phyloP scores from a whole-genome alignment of 176 grass and related monocot genomes.

The Bothriochloa decipiens region DNA sequence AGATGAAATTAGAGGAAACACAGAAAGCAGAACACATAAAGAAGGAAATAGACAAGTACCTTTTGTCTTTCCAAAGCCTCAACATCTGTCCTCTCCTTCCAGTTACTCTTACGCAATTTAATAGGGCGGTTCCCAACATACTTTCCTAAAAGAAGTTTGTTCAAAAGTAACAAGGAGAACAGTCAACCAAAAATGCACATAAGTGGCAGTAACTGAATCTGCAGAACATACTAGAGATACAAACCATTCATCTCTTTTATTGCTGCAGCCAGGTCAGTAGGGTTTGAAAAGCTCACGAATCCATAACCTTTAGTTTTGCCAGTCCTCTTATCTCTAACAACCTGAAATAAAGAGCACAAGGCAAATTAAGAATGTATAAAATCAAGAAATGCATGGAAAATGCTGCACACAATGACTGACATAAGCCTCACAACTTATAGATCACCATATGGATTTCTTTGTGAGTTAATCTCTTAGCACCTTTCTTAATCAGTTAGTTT shows the following conservation, averaged over 20 bases:
- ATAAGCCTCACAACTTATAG: background rate
- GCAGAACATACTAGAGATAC: constrained; percentile 29
- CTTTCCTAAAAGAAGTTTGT: constrained; percentile 64
- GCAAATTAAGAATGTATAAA: constrained; percentile 22
- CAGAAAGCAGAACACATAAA: background rate
- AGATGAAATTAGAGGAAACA: constrained; percentile 5
- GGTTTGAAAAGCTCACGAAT: constrained; percentile 97
- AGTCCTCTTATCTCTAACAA: constrained; percentile 93
- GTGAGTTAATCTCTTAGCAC: background rate
- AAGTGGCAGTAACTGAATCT: constrained; percentile 9
- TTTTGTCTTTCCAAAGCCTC: constrained; percentile 91
- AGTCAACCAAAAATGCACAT: constrained; percentile 18
- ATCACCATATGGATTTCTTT: background rate
- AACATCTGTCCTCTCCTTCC: constrained; percentile 96
- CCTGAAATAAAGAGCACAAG: constrained; percentile 55
- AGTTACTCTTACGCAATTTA: constrained; percentile 97
- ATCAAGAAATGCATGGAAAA: constrained; percentile 28
- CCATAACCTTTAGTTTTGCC: constrained; percentile 99
- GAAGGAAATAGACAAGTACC: constrained; percentile 44
- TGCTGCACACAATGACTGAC: constrained; percentile 13
- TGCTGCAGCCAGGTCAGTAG: constrained; percentile 89
- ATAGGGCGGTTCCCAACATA: constrained; percentile 98
- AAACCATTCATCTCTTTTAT: constrained; percentile 99
- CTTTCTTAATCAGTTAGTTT: background rate
- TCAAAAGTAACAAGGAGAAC: constrained; percentile 27